Percentiles rank a stretch among this genome's conserved stretches.
phyloP scores from a whole-genome alignment of 306 rosid genomes.

The Castanopsis chinensis region DNA sequence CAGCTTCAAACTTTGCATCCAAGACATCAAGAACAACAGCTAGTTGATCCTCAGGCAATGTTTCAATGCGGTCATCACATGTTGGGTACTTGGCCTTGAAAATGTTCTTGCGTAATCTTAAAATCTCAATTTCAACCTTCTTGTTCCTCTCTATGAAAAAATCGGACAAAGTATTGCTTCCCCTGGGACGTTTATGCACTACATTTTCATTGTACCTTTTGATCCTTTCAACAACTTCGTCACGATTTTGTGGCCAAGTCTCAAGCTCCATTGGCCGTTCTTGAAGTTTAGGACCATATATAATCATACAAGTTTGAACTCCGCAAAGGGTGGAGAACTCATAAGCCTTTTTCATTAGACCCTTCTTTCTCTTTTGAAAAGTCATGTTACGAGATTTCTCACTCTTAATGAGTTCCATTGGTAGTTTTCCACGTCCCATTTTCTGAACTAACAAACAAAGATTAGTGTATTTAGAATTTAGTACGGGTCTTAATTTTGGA shows the following conservation, averaged over 20 bases:
- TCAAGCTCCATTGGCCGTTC: not conserved
- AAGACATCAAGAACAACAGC: not conserved
- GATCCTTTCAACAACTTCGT: not conserved
- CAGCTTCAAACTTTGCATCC: constrained; percentile 19
- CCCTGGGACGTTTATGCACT: not conserved
- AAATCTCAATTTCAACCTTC: constrained; percentile 6
- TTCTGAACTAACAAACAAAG: not conserved
- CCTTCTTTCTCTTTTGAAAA: constrained; percentile 11
- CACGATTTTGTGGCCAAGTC: constrained; percentile 14
- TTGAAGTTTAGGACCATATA: not conserved
- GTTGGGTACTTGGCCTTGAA: constrained; percentile 20
- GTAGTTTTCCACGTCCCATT: constrained; percentile 23
- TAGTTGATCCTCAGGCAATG: not conserved
- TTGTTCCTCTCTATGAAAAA: constrained; percentile 12
- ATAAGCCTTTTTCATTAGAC: constrained; percentile 8
- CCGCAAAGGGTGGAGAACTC: constrained; percentile 17
- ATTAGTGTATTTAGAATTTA: not conserved
- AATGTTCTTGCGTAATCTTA: constrained; percentile 2
- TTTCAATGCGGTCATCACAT: not conserved
- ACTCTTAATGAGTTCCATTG: not conserved
- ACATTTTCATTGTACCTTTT: not conserved
- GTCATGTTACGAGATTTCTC: constrained; percentile 3
- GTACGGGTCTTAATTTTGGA: not conserved
- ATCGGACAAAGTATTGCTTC: not conserved
- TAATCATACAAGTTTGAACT: not conserved